These are phyloP conservation scores for Dianthus caryophyllus DNA, from an alignment of 148 eudicot genomes.

Conservation along the genomic window DNA sequence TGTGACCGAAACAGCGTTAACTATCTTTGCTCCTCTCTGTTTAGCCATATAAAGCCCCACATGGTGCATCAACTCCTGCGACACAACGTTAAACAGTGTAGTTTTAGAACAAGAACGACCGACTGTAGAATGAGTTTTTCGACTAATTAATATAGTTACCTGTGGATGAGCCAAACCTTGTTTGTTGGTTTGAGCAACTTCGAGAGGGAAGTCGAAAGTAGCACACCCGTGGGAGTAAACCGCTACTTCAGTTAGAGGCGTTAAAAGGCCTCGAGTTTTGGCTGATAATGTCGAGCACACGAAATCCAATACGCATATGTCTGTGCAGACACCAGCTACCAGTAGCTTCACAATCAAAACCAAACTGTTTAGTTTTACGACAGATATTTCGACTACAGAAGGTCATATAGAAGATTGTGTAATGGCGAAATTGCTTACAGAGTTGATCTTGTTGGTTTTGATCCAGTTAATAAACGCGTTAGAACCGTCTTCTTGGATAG, in stretches of 20 bases:
- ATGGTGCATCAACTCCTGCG: slow-evolving; percentile 69
- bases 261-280: slow-evolving; percentile 65
- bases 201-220: slow-evolving; percentile 72
- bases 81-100: neutral
- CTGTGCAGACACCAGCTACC: slow-evolving; percentile 94
- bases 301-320: slow-evolving; percentile 85
- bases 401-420: neutral
- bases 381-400: no score
- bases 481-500: slow-evolving; percentile 78
- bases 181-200: slow-evolving; percentile 46
- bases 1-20: slow-evolving; percentile 23
- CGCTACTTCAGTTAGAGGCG: slow-evolving; percentile 72
- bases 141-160: slow-evolving; percentile 30
- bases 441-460: slow-evolving; percentile 67
- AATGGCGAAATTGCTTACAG: slow-evolving; percentile 34
- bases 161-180: slow-evolving; percentile 83
- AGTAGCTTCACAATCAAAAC: slow-evolving; percentile 40
- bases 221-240: slow-evolving; percentile 83
- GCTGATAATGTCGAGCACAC: slow-evolving; percentile 84
- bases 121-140: neutral
- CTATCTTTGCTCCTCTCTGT: slow-evolving; percentile 59
- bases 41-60: slow-evolving; percentile 67
- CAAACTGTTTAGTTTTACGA: no score
- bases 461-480: slow-evolving; percentile 90
- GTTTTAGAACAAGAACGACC: neutral